Evolutionary conservation across 2,329 filamentous ascomycete genomes (phyloP).

Genomic region (Hypoxylon sp.): DNA sequence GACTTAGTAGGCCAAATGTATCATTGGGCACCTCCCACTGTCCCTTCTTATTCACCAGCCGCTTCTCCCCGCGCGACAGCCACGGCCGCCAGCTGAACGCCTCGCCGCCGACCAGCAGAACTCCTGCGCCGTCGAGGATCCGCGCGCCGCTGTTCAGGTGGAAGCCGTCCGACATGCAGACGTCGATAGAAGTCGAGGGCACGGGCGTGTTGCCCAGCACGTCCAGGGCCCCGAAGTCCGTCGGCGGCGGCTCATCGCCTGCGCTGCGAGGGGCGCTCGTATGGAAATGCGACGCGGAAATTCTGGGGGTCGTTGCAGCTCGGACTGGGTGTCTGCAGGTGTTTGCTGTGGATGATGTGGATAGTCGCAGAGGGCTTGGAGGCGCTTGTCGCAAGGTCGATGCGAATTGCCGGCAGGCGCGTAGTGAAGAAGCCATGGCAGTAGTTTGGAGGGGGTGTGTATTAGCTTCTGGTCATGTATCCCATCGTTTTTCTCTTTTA

Average conservation of each 20-base stretch:
- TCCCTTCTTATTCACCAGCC: slow-evolving; percentile 78
- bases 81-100: slow-evolving; percentile 92
- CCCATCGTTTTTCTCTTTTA: slow-evolving; percentile 19
- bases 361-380: slow-evolving; percentile 28
- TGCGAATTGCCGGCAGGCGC: slow-evolving; percentile 32
- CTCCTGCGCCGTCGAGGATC: slow-evolving; percentile 75
- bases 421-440: slow-evolving; percentile 42
- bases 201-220: slow-evolving; percentile 80
- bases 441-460: slow-evolving; percentile 19
- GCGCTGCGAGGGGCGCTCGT: slow-evolving; percentile 33
- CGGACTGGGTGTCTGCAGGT: not conserved
- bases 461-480: slow-evolving; percentile 28
- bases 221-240: slow-evolving; percentile 80
- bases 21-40: slow-evolving; percentile 81
- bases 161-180: slow-evolving; percentile 86
- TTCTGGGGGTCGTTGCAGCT: slow-evolving; percentile 16
- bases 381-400: slow-evolving; percentile 30
- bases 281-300: slow-evolving; percentile 41
- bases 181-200: slow-evolving; percentile 86
- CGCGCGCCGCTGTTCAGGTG: slow-evolving; percentile 83
- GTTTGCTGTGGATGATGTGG: slow-evolving; percentile 17
- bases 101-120: slow-evolving; percentile 86
- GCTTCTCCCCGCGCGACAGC: slow-evolving; percentile 60
- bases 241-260: slow-evolving; percentile 52
- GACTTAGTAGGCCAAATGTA: slow-evolving; percentile 78